Base-by-base conservation (phyloP, 768 basidiomycete species). In the Leccinum imitatum region DNA sequence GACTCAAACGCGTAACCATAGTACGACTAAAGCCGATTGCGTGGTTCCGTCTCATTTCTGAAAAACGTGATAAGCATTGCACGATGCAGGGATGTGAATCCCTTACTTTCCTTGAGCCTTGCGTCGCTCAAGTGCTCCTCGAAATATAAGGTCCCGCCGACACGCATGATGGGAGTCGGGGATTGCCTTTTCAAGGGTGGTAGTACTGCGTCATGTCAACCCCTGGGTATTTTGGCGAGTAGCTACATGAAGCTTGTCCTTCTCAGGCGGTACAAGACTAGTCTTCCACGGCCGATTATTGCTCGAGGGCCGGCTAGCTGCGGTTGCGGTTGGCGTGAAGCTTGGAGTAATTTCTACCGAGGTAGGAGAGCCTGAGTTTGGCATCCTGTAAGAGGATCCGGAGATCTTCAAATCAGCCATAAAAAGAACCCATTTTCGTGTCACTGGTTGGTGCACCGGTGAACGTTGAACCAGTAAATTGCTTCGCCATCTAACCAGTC, bases 1-100 rank as follows among this genome's bases (percentile, higher is more conserved):
- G 91, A 90, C 71, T 95, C 93, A 64, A 95, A 95, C 0, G 92
- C 83, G 72, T 95, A 95, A 17, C 92, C 93, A 70, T 87, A 91
- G 72, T 95, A 95, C 9, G 81, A 81, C 68, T 87, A 84, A 25
- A 80, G 75, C 2, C 82, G 83, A 31, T 89, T 87, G 13, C 81
- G 82, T 11, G 84, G 82, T n/a, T 82, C 75, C 75, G 88, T 80
- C 59, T 87, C 76, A 56, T 89, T 83, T 68, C 93, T 93, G 35
- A 8, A 7, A 46, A 41, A 41, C 53, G 21, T 14, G 50, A 27
- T 64, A 47, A 59, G 60, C 15, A 53, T 30, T 46, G 27, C n/a
- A 53, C 37, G 5, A 35, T 46, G 53, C n/a, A 14, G 37, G 0
- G 0, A 23, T 35, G 21, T 6, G 11, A 59, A 7, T 7, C 64